Evolutionary conservation across 2,329 filamentous ascomycete species (phyloP), one percentile per base, ranked within the genome.

Genomic region (Fusarium coffeatum): DNA sequence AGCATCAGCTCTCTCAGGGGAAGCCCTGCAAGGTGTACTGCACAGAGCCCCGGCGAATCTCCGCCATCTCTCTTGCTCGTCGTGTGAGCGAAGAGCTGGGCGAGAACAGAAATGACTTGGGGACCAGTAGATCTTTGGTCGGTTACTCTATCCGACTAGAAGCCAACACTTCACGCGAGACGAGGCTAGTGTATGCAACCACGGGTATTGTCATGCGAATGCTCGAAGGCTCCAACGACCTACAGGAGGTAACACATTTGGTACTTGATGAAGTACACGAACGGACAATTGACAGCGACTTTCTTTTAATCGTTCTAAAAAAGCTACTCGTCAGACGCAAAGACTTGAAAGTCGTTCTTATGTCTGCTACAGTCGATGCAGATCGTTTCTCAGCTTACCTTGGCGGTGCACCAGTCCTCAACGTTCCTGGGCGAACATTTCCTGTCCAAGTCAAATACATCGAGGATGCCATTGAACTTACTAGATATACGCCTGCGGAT

Each of bases 261-360:
- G 90, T 99, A 47, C 89, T 99, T n/a, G 96, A 99, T 76, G 96
- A 99, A 80, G 95, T 98, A 4, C 96, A 99, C 77, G 96, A 99
- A 79, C 90, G 95, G 66, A 93, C 93, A 15, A 98, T 99, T 72
- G 96, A 99, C 77, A 97, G 94, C 59, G 96, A 99, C 78, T 98
- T 99, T 78, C 84, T 99, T 34, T 86, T 99, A 18, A 96, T 99
- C 72, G 92, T 98, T 2, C 86, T 99, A 53, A 93, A 93, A 76
- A 92, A 94, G 67, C 84, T 99, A 6, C 87, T 98, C 82, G 79
- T 87, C 30, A 88, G 88, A 71, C 88, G 95, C 56, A 91, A 90
- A 65, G 92, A 97, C 69, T 84, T 99, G 54, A 98, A 97, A 80
- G 92, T 99, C 22, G 87, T 99, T 40, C 86, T 99, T 49, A 99